Conservation (phyloP, 2,329 filamentous ascomycete species). For the Trichoderma sp. region DNA sequence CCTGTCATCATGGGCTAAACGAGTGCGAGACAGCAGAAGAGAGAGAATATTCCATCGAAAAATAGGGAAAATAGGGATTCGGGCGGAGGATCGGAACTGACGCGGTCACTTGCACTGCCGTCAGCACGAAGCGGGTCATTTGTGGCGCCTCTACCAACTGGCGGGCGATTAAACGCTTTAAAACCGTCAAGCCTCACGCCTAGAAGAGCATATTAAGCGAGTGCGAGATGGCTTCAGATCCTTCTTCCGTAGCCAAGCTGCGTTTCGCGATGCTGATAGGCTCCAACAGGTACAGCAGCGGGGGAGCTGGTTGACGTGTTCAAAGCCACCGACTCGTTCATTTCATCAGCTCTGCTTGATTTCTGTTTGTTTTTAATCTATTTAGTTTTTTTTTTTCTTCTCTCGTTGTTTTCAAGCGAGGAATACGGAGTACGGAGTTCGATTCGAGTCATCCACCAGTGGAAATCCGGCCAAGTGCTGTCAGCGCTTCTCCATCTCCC, state of each 20-base stretch:
- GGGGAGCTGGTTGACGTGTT: not conserved
- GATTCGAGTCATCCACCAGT: not conserved
- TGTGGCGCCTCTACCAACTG: not conserved
- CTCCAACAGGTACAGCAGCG: not conserved
- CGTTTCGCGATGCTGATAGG: not conserved
- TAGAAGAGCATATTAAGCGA: not conserved
- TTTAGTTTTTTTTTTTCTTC: not conserved
- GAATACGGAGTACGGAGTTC: not conserved
- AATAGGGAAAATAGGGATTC: not conserved
- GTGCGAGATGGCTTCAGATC: not conserved
- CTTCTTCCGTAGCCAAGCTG: not conserved
- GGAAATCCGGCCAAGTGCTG: not conserved
- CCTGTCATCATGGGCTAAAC: not conserved
- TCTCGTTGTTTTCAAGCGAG: not conserved
- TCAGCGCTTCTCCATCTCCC: not conserved
- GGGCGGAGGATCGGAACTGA: not conserved
- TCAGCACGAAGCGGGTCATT: not conserved
- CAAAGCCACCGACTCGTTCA: not conserved
- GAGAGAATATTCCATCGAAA: not conserved
- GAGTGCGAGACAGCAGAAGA: not conserved
- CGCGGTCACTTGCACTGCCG: not conserved
- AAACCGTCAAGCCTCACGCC: not conserved
- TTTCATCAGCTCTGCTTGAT: not conserved
- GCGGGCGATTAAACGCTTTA: not conserved
- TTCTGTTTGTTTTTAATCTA: not conserved